Percentiles rank a stretch among this genome's conserved stretches.
These are phyloP conservation scores for Rosa persica DNA, from an alignment of 306 rosid species.

Conservation along the genomic window DNA sequence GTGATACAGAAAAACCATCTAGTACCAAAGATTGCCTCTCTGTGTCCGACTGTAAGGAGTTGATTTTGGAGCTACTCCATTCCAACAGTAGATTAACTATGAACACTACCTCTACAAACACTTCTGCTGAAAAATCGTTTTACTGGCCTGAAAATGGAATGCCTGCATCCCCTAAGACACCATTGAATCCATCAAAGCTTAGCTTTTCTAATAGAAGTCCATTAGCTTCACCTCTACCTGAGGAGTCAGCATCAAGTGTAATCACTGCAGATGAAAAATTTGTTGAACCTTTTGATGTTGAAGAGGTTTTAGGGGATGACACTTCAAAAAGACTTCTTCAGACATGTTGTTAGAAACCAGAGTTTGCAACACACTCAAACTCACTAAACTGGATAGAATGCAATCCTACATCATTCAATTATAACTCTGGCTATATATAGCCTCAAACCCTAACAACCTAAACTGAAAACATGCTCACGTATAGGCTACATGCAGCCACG, in stretches of 20 bases:
- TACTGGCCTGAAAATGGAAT: conserved; percentile 40
- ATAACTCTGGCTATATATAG: no score
- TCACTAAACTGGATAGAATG: no score
- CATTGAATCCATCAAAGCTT: conserved; percentile 50
- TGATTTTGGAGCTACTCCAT: conserved; percentile 57
- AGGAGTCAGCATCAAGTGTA: conserved; percentile 34
- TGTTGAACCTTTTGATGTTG: conserved; percentile 45
- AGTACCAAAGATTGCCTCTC: conserved; percentile 28
- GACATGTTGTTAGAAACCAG: no score
- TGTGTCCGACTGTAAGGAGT: conserved; percentile 59
- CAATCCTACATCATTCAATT: no score
- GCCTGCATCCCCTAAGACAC: conserved; percentile 68
- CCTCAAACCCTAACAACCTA: no score
- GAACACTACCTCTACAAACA: conserved; percentile 29
- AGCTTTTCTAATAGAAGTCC: conserved; percentile 35
- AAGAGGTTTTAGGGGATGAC: conserved; percentile 52
- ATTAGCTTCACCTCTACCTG: conserved; percentile 45
- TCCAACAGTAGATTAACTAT: conserved; percentile 33
- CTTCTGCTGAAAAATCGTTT: conserved; percentile 34
- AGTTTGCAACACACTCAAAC: no score
- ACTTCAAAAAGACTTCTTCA: conserved; percentile 52
- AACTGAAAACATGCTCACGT: no score
- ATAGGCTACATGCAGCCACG: no score
- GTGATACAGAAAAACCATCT: conserved; percentile 34
- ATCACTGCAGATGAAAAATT: conserved; percentile 36